Conservation (phyloP, 2,329 filamentous ascomycete species). For the Bipolaris zeicola region DNA sequence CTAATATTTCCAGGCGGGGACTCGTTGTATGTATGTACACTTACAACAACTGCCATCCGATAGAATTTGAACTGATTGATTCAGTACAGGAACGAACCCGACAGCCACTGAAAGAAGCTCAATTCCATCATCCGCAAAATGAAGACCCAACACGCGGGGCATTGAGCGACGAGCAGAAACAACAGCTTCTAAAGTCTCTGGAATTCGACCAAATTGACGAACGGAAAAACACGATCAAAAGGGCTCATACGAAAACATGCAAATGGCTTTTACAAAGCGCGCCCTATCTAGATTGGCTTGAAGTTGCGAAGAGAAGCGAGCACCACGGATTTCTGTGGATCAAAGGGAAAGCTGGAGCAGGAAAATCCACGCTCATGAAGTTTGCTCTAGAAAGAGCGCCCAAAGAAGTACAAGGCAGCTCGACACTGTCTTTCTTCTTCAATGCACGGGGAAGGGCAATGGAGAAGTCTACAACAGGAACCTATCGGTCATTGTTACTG, state of each 20-base stretch:
- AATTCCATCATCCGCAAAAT: background rate
- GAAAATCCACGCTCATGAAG: conserved; percentile 55
- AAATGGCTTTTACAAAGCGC: conserved; percentile 48
- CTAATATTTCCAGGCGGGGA: too few species aligned
- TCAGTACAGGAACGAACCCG: background rate
- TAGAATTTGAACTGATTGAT: background rate
- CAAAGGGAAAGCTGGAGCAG: conserved; percentile 45
- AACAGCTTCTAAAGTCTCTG: conserved; percentile 31
- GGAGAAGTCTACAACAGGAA: conserved; percentile 30
- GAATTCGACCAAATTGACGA: conserved; percentile 50
- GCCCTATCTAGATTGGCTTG: conserved; percentile 49
- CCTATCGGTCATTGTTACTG: conserved; percentile 33
- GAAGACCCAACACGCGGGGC: too few species aligned
- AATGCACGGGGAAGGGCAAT: conserved; percentile 29
- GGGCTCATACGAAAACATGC: conserved; percentile 49
- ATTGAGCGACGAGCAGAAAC: background rate
- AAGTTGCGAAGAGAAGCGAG: conserved; percentile 29
- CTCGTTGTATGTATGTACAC: background rate
- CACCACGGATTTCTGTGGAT: conserved; percentile 56
- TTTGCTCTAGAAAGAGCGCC: conserved; percentile 20
- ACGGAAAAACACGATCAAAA: conserved; percentile 46
- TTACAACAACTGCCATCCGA: too few species aligned
- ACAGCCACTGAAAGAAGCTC: background rate
- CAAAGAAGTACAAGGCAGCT: conserved; percentile 12
- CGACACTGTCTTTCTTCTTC: conserved; percentile 34